These are phyloP conservation scores for Scolecobasidium constrictum DNA, from an alignment of 2,329 filamentous ascomycete species.

Conservation along the genomic window DNA sequence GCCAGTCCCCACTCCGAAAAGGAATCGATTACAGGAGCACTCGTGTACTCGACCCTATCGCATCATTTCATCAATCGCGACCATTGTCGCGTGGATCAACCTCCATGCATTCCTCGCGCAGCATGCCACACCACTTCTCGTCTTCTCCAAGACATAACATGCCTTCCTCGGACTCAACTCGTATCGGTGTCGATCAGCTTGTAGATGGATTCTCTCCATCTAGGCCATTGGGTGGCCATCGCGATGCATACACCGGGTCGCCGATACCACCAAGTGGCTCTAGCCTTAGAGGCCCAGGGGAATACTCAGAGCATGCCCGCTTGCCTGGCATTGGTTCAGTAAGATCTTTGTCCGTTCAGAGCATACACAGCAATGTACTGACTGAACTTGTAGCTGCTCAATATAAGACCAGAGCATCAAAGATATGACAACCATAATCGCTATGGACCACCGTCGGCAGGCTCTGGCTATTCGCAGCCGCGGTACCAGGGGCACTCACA, in stretches of 20 bases:
- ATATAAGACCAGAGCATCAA: background rate
- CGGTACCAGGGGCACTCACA: constrained; percentile 3
- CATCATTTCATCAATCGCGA: background rate
- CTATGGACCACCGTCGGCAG: background rate
- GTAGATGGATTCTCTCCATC: background rate
- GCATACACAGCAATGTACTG: background rate
- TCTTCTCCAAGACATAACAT: background rate
- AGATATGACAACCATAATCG: background rate
- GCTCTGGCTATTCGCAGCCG: background rate
- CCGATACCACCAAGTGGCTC: background rate
- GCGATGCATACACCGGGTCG: background rate
- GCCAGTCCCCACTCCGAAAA: background rate
- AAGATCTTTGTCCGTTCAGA: background rate
- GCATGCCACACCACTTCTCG: background rate
- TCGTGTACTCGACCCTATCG: background rate
- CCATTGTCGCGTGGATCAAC: background rate
- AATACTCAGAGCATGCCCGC: background rate
- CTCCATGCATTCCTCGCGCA: background rate
- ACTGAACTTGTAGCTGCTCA: background rate
- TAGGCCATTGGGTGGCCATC: background rate
- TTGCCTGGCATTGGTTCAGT: background rate
- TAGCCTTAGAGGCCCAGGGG: background rate
- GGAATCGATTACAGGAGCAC: background rate
- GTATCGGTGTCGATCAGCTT: background rate
- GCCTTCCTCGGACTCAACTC: background rate